Evolutionary conservation across 148 eudicot species (phyloP), one percentile per base, ranked within the genome.

Genomic region (Nepenthes mirabilis): DNA sequence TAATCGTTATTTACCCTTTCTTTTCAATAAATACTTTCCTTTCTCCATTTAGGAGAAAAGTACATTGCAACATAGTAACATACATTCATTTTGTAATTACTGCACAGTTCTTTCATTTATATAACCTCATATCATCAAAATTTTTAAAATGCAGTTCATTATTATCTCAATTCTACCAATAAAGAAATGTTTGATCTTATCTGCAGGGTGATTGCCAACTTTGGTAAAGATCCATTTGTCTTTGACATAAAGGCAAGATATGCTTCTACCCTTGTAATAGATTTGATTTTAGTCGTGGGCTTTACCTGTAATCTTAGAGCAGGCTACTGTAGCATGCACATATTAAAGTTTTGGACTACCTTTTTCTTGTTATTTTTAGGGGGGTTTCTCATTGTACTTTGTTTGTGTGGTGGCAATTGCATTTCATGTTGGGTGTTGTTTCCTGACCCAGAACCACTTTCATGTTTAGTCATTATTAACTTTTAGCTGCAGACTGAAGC

Each of bases 151-250:
- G 45, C 23, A 40, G 45, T 40, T 4, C 8, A 40, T 40, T 4
- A 40, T 40, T 40, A 40, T 40, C 8, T 40, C 8, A 40, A 8
- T 40, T 40, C 1, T 40, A 3, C 45, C 8, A 8, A 40, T 40
- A 40, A 40, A 40, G 8, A 40, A 40, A 45, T 45, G 11, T 11
- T 49, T 2, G 2, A 5, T 11, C 2, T 49, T 5, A 10, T 47
- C 37, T 64, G 68, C 80, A 91, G 97, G 90, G 88, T 91, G 50
- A 69, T 75, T n/a, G 90, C 85, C 63, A 91, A 91, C 86, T 91
- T 91, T 66, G 97, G 97, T 60, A 75, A 88, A 64, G 88, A 80
- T 48, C 85, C 83, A 51, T 91, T 85, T 81, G 69, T 80, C 47
- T 91, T 91, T 62, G 88, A 91, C 74, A 68, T 88, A 36, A 79